Base-by-base conservation (phyloP, 345 rosid species). In the Hevea brasiliensis region DNA sequence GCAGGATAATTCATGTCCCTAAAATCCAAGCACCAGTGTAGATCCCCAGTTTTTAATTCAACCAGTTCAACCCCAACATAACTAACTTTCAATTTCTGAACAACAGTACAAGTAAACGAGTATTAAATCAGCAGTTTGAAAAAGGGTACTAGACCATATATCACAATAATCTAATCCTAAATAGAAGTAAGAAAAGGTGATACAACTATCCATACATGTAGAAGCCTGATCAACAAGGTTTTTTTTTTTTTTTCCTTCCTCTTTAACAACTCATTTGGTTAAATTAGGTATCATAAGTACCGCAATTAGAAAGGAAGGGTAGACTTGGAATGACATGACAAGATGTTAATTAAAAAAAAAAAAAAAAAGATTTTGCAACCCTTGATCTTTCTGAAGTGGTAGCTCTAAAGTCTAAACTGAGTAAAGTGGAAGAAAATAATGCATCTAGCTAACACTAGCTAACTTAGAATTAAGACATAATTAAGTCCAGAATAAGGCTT, bases 1-100 rank as follows among this genome's bases (percentile, higher is more conserved):
- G 98, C 91, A 1, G 99, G 98, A 61, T 98, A 92, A 77, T 72
- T 81, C 97, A 92, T 92, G 71, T 95, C 98, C 88, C 98, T 92
- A 72, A 95, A 95, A 79, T 95, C 99, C 85, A 95, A 87, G 82
- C 94, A 91, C 99, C 99, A 95, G 54, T 91, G 88, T 37, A 86
- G 84, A 71, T 91, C 89, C 59, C 98, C 99, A 20, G 91, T 85
- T 66, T 84, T 89, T 71, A 85, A 76, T 23, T 95, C 99, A 44
- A 89, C 67, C 73, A 92, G 88, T 83, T 95, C 98, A 57, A 91
- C 85, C 74, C 98, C 99, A 60, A 84, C 84, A 85, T 80, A 84
- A 18, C 98, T 95, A 65, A 95, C 87, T 84, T 87, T 92, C 77
- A 95, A 71, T 91, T 93, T 95, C 99, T 95, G 90, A 57, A 32